Evolutionary conservation across 1,284 basidiomycete genomes (phyloP), one percentile per base, ranked within the genome.

Genomic region (Apiotrichum sp.): DNA sequence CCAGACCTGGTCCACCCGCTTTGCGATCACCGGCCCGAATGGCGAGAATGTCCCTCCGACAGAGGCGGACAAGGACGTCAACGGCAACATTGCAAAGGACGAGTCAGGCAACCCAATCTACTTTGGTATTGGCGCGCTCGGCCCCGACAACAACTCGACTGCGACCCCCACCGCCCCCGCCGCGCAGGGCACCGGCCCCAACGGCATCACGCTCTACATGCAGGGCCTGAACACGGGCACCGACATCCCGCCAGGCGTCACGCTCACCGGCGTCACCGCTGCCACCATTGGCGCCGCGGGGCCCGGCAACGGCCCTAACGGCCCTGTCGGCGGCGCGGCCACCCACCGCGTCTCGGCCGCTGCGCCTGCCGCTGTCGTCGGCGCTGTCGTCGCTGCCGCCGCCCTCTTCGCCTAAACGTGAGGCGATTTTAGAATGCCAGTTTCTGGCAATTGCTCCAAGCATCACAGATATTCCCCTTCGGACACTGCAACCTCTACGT

Each of bases 1-100:
- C 31, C 61, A 62, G 22, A 62, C 65, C 9, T 77, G 73, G 72
- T 73, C 75, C 7, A 74, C 73, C n/a, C 71, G 75, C 46, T 77
- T 76, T 69, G 55, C 72, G 67, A 76, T 77, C 61, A 67, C 71
- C 34, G 68, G 57, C 34, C 56, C 66, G 8, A 70, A 75, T 57
- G 74, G 76, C 13, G 43, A 59, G 2, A 64, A 7, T 7, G 36
- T 38, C 67, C 11, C 66, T 69, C 36, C 52, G 22, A 22, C 22
- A 22, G 22, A 62, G 50, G 33, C 16, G 43, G 40, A 72, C 16
- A 52, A 45, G 46, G 42, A 39, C 14, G 40, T 35, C 35, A 47
- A 55, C 35, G 50, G 31, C 22, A 40, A 45, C 49, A 47, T 32
- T 22, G 22, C 22, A 7, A 11, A 48, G 46, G 43, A 51, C 41